Conservation (phyloP, 352 stramenopile species). For the Pythium scleroteichum region DNA sequence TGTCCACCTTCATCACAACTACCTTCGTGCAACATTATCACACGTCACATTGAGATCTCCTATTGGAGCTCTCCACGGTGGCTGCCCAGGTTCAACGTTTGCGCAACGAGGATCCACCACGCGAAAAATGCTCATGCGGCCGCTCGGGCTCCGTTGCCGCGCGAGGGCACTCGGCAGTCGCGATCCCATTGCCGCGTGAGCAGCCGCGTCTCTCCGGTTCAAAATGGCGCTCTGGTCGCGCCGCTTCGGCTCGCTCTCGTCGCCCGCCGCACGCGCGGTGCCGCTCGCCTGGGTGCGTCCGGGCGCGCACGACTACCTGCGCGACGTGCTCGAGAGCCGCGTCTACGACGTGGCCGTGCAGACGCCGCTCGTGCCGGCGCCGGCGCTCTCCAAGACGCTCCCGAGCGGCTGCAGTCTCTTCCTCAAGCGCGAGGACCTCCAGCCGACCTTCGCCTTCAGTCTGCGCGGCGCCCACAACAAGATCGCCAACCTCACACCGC, state of each 20-base stretch:
- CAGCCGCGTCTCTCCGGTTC: too few species aligned
- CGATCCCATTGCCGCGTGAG: too few species aligned
- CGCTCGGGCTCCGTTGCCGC: neutral
- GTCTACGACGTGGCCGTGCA: slow-evolving; percentile 83
- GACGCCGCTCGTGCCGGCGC: slow-evolving; percentile 67
- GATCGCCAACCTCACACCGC: slow-evolving; percentile 91
- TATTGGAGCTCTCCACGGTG: neutral
- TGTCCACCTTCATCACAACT: neutral
- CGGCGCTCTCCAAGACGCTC: slow-evolving; percentile 54
- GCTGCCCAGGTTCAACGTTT: neutral
- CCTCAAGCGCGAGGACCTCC: slow-evolving; percentile 97
- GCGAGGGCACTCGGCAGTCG: too few species aligned
- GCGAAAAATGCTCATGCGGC: slow-evolving; percentile 12
- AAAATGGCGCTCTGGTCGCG: slow-evolving; percentile 21
- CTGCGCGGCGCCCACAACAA: slow-evolving; percentile 98
- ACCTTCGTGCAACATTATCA: slow-evolving; percentile 5
- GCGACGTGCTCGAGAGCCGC: slow-evolving; percentile 75
- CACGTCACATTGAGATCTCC: slow-evolving; percentile 12
- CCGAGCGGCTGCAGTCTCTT: slow-evolving; percentile 67
- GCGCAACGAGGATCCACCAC: slow-evolving; percentile 13
- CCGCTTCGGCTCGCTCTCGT: slow-evolving; percentile 36
- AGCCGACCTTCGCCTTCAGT: slow-evolving; percentile 99
- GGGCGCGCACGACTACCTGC: slow-evolving; percentile 73
- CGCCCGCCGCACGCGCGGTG: slow-evolving; percentile 29
- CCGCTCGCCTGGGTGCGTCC: slow-evolving; percentile 61